These are phyloP conservation scores for Paraconiothyrium sp. DNA, from an alignment of 2,329 filamentous ascomycete species.

Conservation along the genomic window DNA sequence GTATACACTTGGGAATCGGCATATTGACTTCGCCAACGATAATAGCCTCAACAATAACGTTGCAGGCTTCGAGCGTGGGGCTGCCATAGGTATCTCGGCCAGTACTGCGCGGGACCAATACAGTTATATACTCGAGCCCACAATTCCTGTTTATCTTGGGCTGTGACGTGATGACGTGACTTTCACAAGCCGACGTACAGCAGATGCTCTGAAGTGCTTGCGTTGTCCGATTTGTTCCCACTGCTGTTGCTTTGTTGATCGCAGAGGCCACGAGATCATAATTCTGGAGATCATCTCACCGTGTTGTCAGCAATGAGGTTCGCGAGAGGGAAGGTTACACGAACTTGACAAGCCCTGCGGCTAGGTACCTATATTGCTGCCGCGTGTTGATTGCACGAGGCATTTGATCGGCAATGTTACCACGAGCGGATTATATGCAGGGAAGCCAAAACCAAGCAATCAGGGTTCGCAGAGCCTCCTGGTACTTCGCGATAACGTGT, in stretches of 20 bases:
- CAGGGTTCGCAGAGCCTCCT: not conserved
- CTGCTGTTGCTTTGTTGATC: not conserved
- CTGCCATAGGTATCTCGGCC: not conserved
- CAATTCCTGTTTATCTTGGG: not conserved
- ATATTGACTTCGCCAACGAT: too few species aligned
- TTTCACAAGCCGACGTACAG: not conserved
- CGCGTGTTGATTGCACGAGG: constrained; percentile 16
- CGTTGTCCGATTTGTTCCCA: not conserved
- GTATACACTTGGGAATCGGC: too few species aligned
- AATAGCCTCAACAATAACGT: not conserved
- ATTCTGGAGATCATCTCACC: not conserved
- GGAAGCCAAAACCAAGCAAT: constrained; percentile 11
- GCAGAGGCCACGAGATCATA: constrained; percentile 1
- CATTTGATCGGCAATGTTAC: constrained; percentile 3
- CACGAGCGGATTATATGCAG: constrained; percentile 15
- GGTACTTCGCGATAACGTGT: not conserved
- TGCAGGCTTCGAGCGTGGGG: not conserved
- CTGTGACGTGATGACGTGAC: not conserved
- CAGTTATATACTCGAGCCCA: not conserved
- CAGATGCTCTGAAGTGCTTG: too few species aligned
- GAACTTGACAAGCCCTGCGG: constrained; percentile 6
- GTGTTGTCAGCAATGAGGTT: not conserved
- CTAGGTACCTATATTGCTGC: constrained; percentile 1
- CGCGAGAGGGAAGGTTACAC: not conserved
- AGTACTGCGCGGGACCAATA: not conserved